phyloP scores from a whole-genome alignment of 2,329 filamentous ascomycete genomes.

The Chaetomium strumarium region DNA sequence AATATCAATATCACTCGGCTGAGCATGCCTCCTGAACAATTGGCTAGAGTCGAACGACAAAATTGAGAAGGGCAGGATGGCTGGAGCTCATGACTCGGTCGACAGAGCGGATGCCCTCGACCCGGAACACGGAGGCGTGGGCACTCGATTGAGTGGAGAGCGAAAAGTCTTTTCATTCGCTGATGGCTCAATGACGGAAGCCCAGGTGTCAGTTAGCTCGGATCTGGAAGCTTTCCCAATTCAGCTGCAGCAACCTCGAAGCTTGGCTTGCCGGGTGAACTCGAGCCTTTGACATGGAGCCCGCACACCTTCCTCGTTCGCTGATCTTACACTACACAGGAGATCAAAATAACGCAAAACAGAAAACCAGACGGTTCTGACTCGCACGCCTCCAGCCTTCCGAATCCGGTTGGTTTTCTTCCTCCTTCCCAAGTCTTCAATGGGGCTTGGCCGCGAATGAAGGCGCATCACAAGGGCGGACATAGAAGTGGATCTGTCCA shows the following conservation, averaged over 20 bases:
- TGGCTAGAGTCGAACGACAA: background rate
- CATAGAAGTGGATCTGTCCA: too few relatives aligned
- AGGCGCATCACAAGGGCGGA: too few relatives aligned
- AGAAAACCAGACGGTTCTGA: too few relatives aligned
- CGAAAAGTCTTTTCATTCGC: conserved; percentile 17
- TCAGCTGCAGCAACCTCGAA: conserved; percentile 4
- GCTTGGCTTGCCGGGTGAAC: background rate
- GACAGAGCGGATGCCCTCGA: conserved; percentile 16
- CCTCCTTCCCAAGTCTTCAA: too few relatives aligned
- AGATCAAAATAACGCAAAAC: too few relatives aligned
- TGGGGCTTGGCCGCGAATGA: too few relatives aligned
- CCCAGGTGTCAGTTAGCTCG: background rate
- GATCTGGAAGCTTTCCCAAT: conserved; percentile 16
- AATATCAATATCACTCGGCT: background rate
- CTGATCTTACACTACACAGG: background rate
- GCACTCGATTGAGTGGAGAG: conserved; percentile 5
- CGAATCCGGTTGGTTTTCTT: too few relatives aligned
- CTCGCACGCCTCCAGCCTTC: too few relatives aligned
- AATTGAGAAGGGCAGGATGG: conserved; percentile 14
- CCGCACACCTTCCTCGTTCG: background rate
- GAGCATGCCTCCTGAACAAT: background rate
- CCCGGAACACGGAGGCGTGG: conserved; percentile 14
- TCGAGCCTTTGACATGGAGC: too few relatives aligned
- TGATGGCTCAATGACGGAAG: background rate
- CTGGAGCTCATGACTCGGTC: conserved; percentile 22